Conservation (phyloP, 139 green algal species). For the Raphidocelis subcapitata region DNA sequence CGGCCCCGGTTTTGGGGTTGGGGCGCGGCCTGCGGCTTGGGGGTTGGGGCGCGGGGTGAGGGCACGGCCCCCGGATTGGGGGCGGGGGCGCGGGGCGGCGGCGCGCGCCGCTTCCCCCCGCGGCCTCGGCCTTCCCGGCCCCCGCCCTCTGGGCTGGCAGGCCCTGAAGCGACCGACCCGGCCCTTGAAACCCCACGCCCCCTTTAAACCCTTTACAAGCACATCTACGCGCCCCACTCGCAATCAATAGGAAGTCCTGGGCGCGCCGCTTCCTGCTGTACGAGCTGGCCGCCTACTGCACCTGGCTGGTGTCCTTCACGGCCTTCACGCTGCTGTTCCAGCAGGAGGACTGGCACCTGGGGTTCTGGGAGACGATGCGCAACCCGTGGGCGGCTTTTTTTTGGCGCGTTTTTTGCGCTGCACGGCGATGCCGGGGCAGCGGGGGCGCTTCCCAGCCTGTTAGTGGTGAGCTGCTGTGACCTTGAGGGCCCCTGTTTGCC, state of each 20-base stretch:
- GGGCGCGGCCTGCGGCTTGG: no score
- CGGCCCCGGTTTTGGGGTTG: no score
- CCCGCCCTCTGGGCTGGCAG: background rate
- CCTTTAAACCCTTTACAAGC: background rate
- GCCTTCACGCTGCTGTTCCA: slow-evolving; percentile 51
- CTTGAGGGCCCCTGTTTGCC: background rate
- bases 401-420: no score
- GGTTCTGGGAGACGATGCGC: slow-evolving; percentile 10
- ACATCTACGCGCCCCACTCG: no score
- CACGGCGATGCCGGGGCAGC: no score
- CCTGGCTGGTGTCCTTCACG: slow-evolving; percentile 45
- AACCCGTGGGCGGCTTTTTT: slow-evolving; percentile 11
- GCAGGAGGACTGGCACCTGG: slow-evolving; percentile 23
- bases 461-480: no score
- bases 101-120: no score
- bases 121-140: background rate
- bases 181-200: background rate
- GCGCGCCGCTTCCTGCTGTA: slow-evolving; percentile 40
- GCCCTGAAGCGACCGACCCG: background rate
- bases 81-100: no score
- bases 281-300: slow-evolving; percentile 46
- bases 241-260: slow-evolving; percentile 41
- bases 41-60: no score
- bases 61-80: no score
- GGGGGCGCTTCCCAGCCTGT: no score